Conservation (phyloP, 129 eudicot species). For the Lonicera japonica region DNA sequence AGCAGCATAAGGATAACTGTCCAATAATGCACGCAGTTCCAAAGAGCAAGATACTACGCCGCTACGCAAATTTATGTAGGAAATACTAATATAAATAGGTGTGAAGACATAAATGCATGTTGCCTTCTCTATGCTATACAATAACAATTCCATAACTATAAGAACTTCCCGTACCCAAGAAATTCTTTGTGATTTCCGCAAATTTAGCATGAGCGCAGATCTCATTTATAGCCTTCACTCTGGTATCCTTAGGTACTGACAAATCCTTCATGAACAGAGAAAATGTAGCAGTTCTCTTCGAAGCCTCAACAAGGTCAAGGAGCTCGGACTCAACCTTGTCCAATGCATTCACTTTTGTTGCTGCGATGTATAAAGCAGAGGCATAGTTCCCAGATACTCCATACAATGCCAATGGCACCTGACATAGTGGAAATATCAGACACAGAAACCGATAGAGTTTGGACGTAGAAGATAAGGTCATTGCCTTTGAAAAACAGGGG, state of each 20-base stretch:
- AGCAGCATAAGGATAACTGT: too few species aligned
- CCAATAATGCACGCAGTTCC: too few species aligned
- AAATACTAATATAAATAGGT: too few species aligned
- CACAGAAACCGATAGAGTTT: too few species aligned
- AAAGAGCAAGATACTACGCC: too few species aligned
- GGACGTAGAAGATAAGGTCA: too few species aligned
- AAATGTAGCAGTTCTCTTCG: constrained; percentile 53
- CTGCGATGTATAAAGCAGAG: constrained; percentile 70
- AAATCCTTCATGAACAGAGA: constrained; percentile 77
- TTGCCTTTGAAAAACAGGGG: too few species aligned
- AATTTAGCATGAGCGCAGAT: constrained; percentile 63
- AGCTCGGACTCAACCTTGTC: constrained; percentile 84
- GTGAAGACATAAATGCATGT: too few species aligned
- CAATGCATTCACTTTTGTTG: constrained; percentile 58
- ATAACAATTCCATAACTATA: background rate
- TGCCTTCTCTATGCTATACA: background rate
- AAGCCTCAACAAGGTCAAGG: constrained; percentile 52
- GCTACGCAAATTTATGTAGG: too few species aligned
- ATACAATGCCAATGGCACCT: constrained; percentile 81
- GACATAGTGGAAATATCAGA: constrained; percentile 2
- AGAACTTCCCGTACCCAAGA: constrained; percentile 43
- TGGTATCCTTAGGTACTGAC: constrained; percentile 50
- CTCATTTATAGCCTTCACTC: constrained; percentile 62
- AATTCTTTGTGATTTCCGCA: constrained; percentile 66
- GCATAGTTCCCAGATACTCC: constrained; percentile 86